Percentiles rank a stretch among this genome's conserved stretches.
Evolutionary conservation across 345 rosid genomes (phyloP).

Genomic region (Eucalyptus melliodora): DNA sequence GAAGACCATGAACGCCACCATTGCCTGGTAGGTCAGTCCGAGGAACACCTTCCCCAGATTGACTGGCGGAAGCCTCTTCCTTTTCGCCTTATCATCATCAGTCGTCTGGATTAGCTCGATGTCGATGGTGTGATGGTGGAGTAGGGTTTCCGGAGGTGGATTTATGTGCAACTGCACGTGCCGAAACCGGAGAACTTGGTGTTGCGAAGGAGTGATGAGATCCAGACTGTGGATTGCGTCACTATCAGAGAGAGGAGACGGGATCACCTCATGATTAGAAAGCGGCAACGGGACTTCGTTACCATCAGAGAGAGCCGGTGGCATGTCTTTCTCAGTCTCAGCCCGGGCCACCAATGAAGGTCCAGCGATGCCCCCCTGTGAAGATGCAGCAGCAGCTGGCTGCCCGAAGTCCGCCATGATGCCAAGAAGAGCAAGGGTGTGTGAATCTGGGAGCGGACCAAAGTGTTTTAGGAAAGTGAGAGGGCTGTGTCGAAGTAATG

Average conservation of each 20-base stretch:
- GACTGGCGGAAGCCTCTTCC: neutral
- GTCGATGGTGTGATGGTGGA: neutral
- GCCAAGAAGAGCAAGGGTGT: neutral
- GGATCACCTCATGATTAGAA: neutral
- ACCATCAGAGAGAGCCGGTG: neutral
- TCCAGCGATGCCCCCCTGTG: neutral
- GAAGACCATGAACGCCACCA: neutral
- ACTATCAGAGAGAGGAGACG: neutral
- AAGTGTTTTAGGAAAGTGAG: neutral
- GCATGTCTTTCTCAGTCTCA: neutral
- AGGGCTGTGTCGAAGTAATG: neutral
- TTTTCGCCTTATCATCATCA: neutral
- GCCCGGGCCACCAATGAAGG: neutral
- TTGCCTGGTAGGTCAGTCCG: neutral
- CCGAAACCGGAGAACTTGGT: neutral
- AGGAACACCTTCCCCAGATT: neutral
- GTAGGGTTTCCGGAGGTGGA: neutral
- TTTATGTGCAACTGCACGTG: neutral
- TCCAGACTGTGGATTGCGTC: neutral
- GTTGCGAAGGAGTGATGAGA: neutral
- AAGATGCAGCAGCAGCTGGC: neutral
- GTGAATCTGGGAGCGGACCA: neutral
- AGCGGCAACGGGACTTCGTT: neutral
- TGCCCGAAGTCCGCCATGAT: neutral
- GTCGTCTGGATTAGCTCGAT: neutral